Conservation (phyloP, 106 monocot genomes). For the Chionographis japonica region DNA sequence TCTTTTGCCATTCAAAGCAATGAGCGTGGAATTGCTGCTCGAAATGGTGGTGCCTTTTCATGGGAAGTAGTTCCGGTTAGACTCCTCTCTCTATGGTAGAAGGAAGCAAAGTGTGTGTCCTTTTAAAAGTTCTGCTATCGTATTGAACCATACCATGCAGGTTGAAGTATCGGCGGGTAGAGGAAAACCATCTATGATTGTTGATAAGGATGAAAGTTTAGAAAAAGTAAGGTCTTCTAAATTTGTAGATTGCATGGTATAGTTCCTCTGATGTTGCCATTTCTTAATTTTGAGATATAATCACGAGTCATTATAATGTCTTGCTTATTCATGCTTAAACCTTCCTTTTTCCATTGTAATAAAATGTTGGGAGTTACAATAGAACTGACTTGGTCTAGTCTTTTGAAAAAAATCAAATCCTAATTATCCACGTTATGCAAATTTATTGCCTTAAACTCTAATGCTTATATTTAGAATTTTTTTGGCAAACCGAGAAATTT, state of each 20-base stretch:
- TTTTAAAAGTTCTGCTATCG: background rate
- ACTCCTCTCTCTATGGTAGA: conserved; percentile 1
- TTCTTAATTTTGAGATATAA: background rate
- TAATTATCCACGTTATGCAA: no score
- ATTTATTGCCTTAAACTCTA: no score
- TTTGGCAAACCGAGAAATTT: no score
- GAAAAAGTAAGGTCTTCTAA: conserved; percentile 47
- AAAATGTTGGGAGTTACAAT: no score
- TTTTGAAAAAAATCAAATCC: no score
- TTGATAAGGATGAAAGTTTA: conserved; percentile 86
- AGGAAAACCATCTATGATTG: conserved; percentile 61
- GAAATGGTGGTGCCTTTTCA: conserved; percentile 65
- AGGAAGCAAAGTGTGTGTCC: background rate
- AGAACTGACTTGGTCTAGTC: no score
- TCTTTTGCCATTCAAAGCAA: conserved; percentile 87
- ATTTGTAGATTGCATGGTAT: background rate
- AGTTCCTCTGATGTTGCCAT: background rate
- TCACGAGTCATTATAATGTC: no score
- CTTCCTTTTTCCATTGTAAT: no score
- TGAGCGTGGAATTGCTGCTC: conserved; percentile 85
- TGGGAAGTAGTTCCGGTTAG: conserved; percentile 92
- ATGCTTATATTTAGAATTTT: no score
- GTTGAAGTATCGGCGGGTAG: conserved; percentile 84
- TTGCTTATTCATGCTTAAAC: no score
- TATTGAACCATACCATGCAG: conserved; percentile 23